Conservation (phyloP, 2,329 filamentous ascomycete species). For the Fusarium torreyae region DNA sequence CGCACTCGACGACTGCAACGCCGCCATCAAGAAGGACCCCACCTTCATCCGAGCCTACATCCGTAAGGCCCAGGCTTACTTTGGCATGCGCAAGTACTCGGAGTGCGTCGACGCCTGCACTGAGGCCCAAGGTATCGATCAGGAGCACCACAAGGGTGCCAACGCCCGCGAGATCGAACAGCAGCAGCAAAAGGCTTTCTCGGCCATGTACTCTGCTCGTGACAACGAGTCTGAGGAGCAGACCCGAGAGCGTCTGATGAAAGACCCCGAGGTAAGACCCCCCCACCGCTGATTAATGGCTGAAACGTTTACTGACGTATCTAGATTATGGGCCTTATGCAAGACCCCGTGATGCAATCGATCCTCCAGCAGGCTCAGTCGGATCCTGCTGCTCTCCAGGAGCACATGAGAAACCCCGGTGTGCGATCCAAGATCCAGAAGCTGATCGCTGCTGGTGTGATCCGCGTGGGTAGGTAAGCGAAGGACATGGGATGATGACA, state of each 20-base stretch:
- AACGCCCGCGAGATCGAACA: slow-evolving; percentile 93
- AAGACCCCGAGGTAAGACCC: slow-evolving; percentile 85
- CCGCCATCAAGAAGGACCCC: slow-evolving; percentile 90
- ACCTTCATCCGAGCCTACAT: slow-evolving; percentile 97
- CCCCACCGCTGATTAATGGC: background rate
- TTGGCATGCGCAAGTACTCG: slow-evolving; percentile 98
- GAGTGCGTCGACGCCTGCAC: slow-evolving; percentile 92
- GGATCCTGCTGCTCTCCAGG: slow-evolving; percentile 91
- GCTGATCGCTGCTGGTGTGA: slow-evolving; percentile 92
- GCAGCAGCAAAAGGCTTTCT: slow-evolving; percentile 92
- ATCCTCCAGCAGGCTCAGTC: slow-evolving; percentile 97
- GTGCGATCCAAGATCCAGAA: slow-evolving; percentile 94
- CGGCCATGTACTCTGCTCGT: slow-evolving; percentile 89
- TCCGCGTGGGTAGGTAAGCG: slow-evolving; percentile 75
- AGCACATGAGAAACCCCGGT: slow-evolving; percentile 95
- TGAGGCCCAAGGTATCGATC: slow-evolving; percentile 84
- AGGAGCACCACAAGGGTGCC: slow-evolving; percentile 76
- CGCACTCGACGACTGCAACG: slow-evolving; percentile 92
- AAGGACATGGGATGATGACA: slow-evolving; percentile 10
- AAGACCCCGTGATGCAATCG: slow-evolving; percentile 97
- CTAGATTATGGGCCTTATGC: slow-evolving; percentile 88
- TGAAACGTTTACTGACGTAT: slow-evolving; percentile 48
- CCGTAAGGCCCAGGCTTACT: slow-evolving; percentile 94
- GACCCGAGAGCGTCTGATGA: slow-evolving; percentile 90
- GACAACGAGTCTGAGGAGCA: slow-evolving; percentile 97